Conservation (phyloP, 1,139 yeast genomes). For the Suhomyces terraborum region DNA sequence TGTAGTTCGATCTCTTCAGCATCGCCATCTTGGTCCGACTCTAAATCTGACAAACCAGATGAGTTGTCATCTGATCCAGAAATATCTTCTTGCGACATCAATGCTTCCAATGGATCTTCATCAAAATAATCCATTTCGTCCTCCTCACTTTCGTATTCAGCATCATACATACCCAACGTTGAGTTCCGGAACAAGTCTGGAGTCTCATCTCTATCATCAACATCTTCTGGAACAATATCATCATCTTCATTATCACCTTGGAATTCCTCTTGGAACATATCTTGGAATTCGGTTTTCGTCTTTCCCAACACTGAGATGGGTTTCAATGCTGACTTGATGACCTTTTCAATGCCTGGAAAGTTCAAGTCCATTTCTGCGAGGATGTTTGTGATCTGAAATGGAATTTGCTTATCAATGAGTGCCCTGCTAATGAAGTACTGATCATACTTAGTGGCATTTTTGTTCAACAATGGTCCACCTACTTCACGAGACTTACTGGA, state of each 20-base stretch:
- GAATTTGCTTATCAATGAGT: slow-evolving; percentile 66
- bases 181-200: slow-evolving; percentile 86
- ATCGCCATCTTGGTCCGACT: slow-evolving; percentile 24
- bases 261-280: slow-evolving; percentile 53
- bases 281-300: slow-evolving; percentile 59
- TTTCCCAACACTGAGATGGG: slow-evolving; percentile 66
- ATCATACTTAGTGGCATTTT: slow-evolving; percentile 55
- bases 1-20: slow-evolving; percentile 28
- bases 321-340: slow-evolving; percentile 58
- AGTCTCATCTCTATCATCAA: slow-evolving; percentile 73
- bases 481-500: slow-evolving; percentile 46
- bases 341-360: slow-evolving; percentile 63
- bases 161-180: slow-evolving; percentile 91
- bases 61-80: slow-evolving; percentile 26
- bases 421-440: slow-evolving; percentile 61
- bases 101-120: slow-evolving; percentile 37
- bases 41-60: slow-evolving; percentile 32
- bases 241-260: slow-evolving; percentile 52
- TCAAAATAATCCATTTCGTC: slow-evolving; percentile 32
- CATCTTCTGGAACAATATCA: slow-evolving; percentile 54
- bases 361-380: slow-evolving; percentile 70
- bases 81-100: slow-evolving; percentile 39
- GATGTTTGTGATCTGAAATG: slow-evolving; percentile 56
- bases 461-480: slow-evolving; percentile 48
- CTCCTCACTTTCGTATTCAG: slow-evolving; percentile 70